Conservation (phyloP, 257 asterid genomes). For the Solanum rostratum region DNA sequence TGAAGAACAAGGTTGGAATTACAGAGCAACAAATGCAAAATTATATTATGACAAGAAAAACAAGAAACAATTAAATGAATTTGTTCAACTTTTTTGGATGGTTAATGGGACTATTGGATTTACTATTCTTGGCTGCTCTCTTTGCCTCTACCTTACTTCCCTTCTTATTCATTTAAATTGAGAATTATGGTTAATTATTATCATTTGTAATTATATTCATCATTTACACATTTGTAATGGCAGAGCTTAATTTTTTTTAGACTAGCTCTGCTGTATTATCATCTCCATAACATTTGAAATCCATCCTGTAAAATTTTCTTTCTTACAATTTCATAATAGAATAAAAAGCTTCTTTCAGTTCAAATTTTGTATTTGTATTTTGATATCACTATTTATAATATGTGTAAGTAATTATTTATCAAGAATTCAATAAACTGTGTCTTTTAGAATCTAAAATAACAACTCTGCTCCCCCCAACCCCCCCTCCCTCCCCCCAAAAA, state of each 20-base stretch:
- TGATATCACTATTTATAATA: too few relatives aligned
- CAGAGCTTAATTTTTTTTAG: not conserved
- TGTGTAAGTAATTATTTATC: too few relatives aligned
- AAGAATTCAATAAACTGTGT: too few relatives aligned
- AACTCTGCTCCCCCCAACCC: too few relatives aligned
- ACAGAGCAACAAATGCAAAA: not conserved
- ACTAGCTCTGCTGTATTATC: not conserved
- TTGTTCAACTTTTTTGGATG: conserved; percentile 12
- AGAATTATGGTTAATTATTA: not conserved
- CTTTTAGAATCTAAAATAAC: too few relatives aligned
- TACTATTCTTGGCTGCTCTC: conserved; percentile 27
- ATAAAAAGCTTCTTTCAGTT: not conserved
- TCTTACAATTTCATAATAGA: not conserved
- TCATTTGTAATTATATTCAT: not conserved
- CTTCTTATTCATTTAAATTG: conserved; percentile 22
- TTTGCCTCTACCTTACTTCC: conserved; percentile 30
- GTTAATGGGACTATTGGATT: conserved; percentile 29
- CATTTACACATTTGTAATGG: not conserved
- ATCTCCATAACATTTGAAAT: not conserved
- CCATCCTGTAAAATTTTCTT: not conserved
- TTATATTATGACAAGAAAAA: not conserved
- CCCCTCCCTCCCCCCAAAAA: too few relatives aligned
- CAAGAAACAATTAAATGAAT: not conserved
- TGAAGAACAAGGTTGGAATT: conserved; percentile 25
- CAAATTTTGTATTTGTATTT: not conserved